Base-by-base conservation (phyloP, 2,329 filamentous ascomycete species). In the Pseudogymnoascus sp. region DNA sequence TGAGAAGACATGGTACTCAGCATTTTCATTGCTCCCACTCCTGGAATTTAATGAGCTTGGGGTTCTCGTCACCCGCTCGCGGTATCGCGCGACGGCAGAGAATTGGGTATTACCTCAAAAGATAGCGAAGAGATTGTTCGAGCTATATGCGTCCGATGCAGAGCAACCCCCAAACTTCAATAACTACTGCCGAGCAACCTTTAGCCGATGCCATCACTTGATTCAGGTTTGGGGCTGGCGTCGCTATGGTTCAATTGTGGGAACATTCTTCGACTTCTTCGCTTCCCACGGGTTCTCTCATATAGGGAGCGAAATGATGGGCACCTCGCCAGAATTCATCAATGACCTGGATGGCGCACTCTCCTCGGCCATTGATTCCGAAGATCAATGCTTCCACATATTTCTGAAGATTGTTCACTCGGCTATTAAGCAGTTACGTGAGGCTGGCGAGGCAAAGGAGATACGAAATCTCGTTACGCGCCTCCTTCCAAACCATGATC, bases 251-350 rank as follows among this genome's bases (percentile, higher is more conserved):
- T 57, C 68, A 11, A 78, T 88, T 13, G 76, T 88, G 33, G 84
- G 85, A 1, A 77, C 80, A 1, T 80, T 89, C 2, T 89, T 88
- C 66, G 86, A 89, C 72, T 88, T 88, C 69, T 89, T 88, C 68
- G 85, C 84, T 9, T 81, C 81, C 1, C 83, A 85, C 66, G 80
- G 83, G 53, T 78, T 89, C 10, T 80, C 80, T 2, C 83, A 89
- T 71, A 71, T 89, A 11, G 59, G 59, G 2, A 21, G 44, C 81
- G 84, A 38, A 87, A 88, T 64, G 87, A 89, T 70, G 83, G 87
- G 69, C 82, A 80, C 1, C 83, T 88, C 86, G 3, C 84, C 86
- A 0, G 75, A 74, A 2, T 89, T 89, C 62, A 75, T 89, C 0
- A 83, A 87, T 59, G 76, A 83, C 17, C 79, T 89, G 1, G 67